These are phyloP conservation scores for Talaromyces sp. DNA, from an alignment of 2,329 filamentous ascomycete genomes.

Conservation along the genomic window DNA sequence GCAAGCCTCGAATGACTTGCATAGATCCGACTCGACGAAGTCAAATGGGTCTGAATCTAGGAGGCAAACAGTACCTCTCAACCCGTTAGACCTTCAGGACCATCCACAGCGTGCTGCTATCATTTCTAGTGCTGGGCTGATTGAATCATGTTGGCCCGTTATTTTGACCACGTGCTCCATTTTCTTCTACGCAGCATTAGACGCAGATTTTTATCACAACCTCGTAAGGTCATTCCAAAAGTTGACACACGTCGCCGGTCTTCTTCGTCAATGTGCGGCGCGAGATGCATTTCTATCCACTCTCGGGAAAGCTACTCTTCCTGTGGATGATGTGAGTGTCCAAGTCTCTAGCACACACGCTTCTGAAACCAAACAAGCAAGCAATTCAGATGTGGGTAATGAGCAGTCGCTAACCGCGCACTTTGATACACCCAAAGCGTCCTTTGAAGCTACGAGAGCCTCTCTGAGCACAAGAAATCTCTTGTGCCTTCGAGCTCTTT, in stretches of 20 bases:
- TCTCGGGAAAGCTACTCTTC: slow-evolving; percentile 86
- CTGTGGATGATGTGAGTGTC: slow-evolving; percentile 57
- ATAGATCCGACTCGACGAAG: slow-evolving; percentile 30
- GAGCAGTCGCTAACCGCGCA: slow-evolving; percentile 26
- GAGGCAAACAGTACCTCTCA: slow-evolving; percentile 58
- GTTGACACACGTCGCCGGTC: slow-evolving; percentile 87
- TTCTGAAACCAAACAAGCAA: slow-evolving; percentile 23
- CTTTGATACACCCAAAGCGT: slow-evolving; percentile 27
- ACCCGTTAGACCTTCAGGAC: slow-evolving; percentile 71
- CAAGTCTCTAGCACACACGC: slow-evolving; percentile 20
- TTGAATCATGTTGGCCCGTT: slow-evolving; percentile 93
- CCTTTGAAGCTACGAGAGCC: slow-evolving; percentile 43
- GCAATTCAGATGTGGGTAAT: slow-evolving; percentile 25
- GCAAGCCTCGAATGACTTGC: slow-evolving; percentile 29
- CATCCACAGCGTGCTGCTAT: slow-evolving; percentile 70
- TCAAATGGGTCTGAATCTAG: slow-evolving; percentile 25
- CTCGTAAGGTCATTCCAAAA: slow-evolving; percentile 92
- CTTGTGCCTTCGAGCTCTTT: slow-evolving; percentile 78
- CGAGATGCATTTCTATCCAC: slow-evolving; percentile 94
- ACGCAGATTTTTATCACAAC: slow-evolving; percentile 89
- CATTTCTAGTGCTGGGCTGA: slow-evolving; percentile 71
- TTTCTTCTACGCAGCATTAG: slow-evolving; percentile 85
- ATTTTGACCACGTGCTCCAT: slow-evolving; percentile 92
- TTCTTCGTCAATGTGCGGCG: slow-evolving; percentile 78
- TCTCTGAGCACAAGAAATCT: slow-evolving; percentile 83